These are phyloP conservation scores for Curvularia sp. DNA, from an alignment of 2,329 filamentous ascomycete species.

Conservation along the genomic window DNA sequence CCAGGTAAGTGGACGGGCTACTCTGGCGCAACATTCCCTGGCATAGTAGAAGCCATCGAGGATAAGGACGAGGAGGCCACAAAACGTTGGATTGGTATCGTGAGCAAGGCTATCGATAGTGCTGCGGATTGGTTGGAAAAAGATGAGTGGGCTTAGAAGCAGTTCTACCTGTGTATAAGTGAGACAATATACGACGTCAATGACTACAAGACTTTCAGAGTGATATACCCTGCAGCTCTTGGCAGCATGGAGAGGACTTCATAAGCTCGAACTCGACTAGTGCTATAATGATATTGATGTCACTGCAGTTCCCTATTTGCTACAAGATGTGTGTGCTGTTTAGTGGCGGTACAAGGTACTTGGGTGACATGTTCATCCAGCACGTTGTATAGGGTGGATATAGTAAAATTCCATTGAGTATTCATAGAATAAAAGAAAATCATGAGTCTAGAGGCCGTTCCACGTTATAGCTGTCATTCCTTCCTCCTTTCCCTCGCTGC, in stretches of 20 bases:
- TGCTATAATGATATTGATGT: too few species aligned
- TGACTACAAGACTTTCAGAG: not conserved
- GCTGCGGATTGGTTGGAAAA: constrained; percentile 47
- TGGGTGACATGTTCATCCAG: not conserved
- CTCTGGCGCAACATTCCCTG: constrained; percentile 73
- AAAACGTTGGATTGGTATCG: constrained; percentile 55
- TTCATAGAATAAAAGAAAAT: not conserved
- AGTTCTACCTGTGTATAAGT: not conserved
- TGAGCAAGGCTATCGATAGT: constrained; percentile 45
- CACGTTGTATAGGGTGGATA: not conserved
- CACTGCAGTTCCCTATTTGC: too few species aligned
- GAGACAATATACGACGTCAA: not conserved
- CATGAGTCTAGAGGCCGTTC: not conserved
- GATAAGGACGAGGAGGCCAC: constrained; percentile 52
- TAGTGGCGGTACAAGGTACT: not conserved
- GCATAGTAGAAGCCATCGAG: constrained; percentile 68
- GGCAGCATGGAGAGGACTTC: not conserved
- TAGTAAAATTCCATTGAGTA: not conserved
- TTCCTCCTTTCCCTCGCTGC: not conserved
- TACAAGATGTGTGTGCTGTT: too few species aligned
- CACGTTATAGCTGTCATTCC: not conserved
- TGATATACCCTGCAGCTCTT: not conserved
- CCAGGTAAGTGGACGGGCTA: constrained; percentile 93
- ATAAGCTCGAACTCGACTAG: too few species aligned
- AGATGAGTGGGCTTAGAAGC: not conserved